Percentiles rank a stretch among this genome's conserved stretches.
Evolutionary conservation across 192 early-diverging fungal species (phyloP).

Genomic region (Linnemannia elongata): DNA sequence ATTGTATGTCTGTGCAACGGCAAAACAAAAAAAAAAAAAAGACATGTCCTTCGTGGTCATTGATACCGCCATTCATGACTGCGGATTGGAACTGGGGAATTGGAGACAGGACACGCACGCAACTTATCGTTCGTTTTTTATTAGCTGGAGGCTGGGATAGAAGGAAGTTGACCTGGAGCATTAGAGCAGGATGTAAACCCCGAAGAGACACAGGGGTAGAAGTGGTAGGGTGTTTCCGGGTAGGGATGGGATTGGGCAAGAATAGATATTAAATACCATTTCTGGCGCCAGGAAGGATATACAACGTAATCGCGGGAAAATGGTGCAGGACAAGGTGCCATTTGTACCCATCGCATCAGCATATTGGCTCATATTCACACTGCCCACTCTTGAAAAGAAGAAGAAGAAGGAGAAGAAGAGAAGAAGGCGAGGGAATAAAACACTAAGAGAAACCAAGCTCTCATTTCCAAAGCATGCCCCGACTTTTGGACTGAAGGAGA

Average conservation of each 20-base stretch:
- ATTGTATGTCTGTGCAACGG: neutral
- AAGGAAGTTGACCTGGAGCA: too few relatives aligned
- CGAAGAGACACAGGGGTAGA: neutral
- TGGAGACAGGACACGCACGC: neutral
- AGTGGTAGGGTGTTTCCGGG: slow-evolving; percentile 4
- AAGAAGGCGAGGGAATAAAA: neutral
- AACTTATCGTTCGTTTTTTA: neutral
- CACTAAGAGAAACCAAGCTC: neutral
- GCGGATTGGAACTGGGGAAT: neutral
- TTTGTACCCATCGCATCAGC: neutral
- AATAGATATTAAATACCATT: neutral
- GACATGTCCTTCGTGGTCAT: neutral
- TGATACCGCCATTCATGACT: neutral
- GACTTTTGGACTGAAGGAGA: neutral
- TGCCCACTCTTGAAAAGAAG: neutral
- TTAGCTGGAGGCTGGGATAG: too few relatives aligned
- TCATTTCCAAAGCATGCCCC: slow-evolving; percentile 1
- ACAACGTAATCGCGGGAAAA: neutral
- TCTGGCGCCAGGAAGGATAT: neutral
- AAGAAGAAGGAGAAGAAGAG: too few relatives aligned
- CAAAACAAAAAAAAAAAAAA: neutral
- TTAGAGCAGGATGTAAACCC: neutral
- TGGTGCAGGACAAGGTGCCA: neutral
- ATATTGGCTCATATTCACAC: neutral
- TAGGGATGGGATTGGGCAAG: neutral